Evolutionary conservation across 257 asterid species (phyloP).

Genomic region (Ocimum tenuiflorum): DNA sequence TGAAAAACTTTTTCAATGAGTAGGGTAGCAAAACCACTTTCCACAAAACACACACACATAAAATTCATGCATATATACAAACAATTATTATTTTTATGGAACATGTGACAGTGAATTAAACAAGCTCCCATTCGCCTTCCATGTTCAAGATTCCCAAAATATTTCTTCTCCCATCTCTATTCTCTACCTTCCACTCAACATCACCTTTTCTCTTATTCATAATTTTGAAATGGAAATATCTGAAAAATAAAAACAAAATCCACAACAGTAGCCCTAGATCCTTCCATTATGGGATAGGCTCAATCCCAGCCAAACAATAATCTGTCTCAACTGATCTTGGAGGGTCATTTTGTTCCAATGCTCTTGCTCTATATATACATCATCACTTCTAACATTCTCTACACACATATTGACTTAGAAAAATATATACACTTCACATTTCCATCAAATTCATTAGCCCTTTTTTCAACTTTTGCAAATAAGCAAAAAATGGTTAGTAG

Average conservation of each 20-base stretch:
- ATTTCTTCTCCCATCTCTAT: conserved; percentile 18
- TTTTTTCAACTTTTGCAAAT: not conserved
- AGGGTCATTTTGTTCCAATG: conserved; percentile 30
- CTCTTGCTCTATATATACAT: conserved; percentile 45
- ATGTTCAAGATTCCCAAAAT: conserved; percentile 33
- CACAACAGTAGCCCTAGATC: conserved; percentile 28
- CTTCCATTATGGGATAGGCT: conserved; percentile 45
- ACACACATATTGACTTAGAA: conserved; percentile 20
- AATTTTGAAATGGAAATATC: not conserved
- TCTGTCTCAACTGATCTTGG: conserved; percentile 34
- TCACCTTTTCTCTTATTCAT: conserved; percentile 24
- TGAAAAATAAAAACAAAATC: not conserved
- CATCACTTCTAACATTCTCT: not conserved
- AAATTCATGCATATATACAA: conserved; percentile 20
- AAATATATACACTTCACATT: not conserved
- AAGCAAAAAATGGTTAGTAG: conserved; percentile 30
- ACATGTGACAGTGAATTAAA: conserved; percentile 13
- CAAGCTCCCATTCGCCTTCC: conserved; percentile 33
- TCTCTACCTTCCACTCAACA: conserved; percentile 45
- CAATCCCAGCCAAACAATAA: conserved; percentile 33
- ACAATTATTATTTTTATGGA: not conserved
- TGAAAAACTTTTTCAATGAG: conserved; percentile 14
- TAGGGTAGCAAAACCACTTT: conserved; percentile 51
- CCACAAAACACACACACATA: not conserved
- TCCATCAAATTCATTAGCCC: not conserved